These are phyloP conservation scores for Salix dunnii DNA, from an alignment of 345 rosid species.

Conservation along the genomic window DNA sequence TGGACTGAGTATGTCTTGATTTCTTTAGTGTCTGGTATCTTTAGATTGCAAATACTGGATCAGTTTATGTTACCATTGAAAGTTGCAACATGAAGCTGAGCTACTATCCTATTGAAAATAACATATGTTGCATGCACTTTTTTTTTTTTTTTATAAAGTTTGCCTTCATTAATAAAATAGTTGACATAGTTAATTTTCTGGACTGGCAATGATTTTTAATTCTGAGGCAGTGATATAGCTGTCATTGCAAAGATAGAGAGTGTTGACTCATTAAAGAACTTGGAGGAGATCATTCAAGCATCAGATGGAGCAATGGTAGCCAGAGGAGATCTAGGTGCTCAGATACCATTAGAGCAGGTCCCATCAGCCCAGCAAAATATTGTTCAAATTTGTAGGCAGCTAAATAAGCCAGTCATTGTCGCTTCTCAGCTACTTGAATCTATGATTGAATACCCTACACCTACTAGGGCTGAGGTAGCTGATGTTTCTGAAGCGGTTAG, in stretches of 20 bases:
- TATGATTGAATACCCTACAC: conserved; percentile 98
- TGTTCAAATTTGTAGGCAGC: conserved; percentile 80
- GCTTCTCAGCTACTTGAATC: conserved; percentile 97
- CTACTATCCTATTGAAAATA: not conserved
- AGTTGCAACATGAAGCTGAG: not conserved
- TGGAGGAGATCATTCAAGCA: conserved; percentile 82
- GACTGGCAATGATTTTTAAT: conserved; percentile 7
- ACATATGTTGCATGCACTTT: not conserved
- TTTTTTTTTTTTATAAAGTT: not conserved
- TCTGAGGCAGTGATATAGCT: conserved; percentile 65
- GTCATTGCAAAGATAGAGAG: conserved; percentile 97
- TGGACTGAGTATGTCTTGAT: not conserved
- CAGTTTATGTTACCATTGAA: not conserved
- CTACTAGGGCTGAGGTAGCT: conserved; percentile 99
- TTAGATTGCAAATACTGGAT: not conserved
- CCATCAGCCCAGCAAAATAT: conserved; percentile 90
- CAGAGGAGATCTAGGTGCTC: conserved; percentile 98
- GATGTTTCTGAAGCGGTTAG: conserved; percentile 99
- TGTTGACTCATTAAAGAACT: conserved; percentile 77
- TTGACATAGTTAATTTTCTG: not conserved
- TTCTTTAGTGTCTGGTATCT: not conserved
- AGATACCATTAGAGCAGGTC: conserved; percentile 97
- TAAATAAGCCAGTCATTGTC: conserved; percentile 92
- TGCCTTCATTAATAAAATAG: not conserved
- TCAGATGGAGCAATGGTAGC: conserved; percentile 99